Base-by-base conservation (phyloP, 108 stramenopile species). In the Cyclotella cryptica region DNA sequence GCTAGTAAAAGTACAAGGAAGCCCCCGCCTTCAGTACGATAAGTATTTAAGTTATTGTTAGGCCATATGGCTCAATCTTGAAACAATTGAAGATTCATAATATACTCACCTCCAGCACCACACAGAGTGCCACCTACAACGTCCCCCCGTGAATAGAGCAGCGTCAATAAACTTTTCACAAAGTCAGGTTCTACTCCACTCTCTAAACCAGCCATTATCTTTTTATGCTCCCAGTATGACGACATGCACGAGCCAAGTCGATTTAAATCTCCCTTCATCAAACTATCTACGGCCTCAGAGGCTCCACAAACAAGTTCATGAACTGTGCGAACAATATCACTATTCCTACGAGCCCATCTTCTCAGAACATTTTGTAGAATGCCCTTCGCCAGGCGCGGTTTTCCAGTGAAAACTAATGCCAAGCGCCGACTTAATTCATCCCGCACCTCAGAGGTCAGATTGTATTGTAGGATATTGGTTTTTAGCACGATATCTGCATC, bases 371-470 rank as follows among this genome's bases (percentile, higher is more conserved):
- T 77, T 61, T 91, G 89, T 3, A 97, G 71, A 35, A 93, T 88
- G 67, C 89, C 88, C 70, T 93, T 94, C 17, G 96, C 96, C 4
- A 97, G 86, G 22, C 96, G 83, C 8, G 91, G 88, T 52, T 86
- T 63, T 3, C 94, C 94, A 35, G 90, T 93, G 71, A 84, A 95
- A 1, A 75, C 85, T 14, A 97, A 72, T 41, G 90, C 62, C 30
- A 95, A 70, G 12, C 88, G 71, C 22, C 85, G 35, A 58, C 90
- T 83, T 12, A 94, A 61, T 13, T 74, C 67, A 18, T 61, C 54
- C 4, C 69, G 58, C n/a, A 66, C 39, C 35, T 39, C 21, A 10
- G 40, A 40, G n/a, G 78, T 17, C n/a, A 90, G 39, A 27, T 47
- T 59, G 0, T 88, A 15, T 17, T 53, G 84, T 22, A 84, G 60